Base-by-base conservation (phyloP, 345 rosid species). In the Noccaea bulbosa region DNA sequence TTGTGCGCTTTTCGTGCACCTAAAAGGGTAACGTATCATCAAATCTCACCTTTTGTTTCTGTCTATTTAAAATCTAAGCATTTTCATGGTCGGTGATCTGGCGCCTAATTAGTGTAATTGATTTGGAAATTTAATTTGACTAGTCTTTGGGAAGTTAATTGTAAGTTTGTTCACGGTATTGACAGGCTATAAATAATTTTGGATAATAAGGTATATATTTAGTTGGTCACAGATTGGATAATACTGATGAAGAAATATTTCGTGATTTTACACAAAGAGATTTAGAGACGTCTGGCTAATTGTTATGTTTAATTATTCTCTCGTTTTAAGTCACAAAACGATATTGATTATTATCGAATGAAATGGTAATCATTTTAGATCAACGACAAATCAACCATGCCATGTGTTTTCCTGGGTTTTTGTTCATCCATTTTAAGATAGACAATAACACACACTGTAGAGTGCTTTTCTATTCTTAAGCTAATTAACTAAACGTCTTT, bases 11-110 rank as follows among this genome's bases (percentile, higher is more conserved):
- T 39, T 73, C 83, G 83, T 39, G 96, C 93, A 64, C 96, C 97
- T 16, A 79, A 79, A 69, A 83, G 78, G 95, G 97, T 93, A n/a
- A 88, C 65, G 60, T 71, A 43, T 22, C 62, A 43, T 34, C 47
- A 43, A 50, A 53, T 67, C 14, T 56, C 84, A 72, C 58, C 50
- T 43, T 37, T 54, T 9, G 11, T 53, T 11, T 41, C 8, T 37
- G 48, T 30, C 44, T 30, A 66, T n/a, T 65, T 27, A 53, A 27
- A 40, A 38, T 38, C 41, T 39, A 22, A 12, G 5, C 16, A 10
- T 50, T 35, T 35, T 35, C 10, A 2, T 6, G 37, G 37, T 7
- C 37, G 37, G 7, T 37, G 38, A 35, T 7, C 9, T 7, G 38
- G 8, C 9, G 24, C 24, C 24, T 1, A 22, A 22, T 22, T 22